Base-by-base conservation (phyloP, 176 grass and related monocot genomes). In the Miscanthus lutarioriparius region DNA sequence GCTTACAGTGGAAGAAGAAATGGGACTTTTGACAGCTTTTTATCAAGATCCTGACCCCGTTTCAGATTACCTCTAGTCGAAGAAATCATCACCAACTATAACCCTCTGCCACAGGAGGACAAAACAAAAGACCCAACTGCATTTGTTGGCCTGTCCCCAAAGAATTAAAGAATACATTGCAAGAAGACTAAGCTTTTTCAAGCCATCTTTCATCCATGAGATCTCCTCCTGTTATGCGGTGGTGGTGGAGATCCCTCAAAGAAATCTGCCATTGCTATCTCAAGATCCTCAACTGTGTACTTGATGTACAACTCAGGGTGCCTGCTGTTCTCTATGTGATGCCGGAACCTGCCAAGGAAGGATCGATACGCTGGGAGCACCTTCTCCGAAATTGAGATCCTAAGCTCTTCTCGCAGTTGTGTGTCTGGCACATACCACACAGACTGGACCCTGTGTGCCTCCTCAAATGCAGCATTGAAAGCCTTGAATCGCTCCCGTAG, bases 231-330 rank as follows among this genome's bases (percentile, higher is more conserved):
- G 65, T 85, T 84, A 80, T 90, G 82, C 7, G 56, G 13, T 10
- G 79, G 41, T 76, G 87, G 65, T 48, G 82, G 79, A 79, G 80
- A 85, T 14, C 89, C 91, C 88, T 97, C 94, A 54, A 94, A 97
- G 85, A 97, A 94, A 86, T 97, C 87, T 54, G 59, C 53, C 67
- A 90, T 86, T 3, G 91, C 54, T 64, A 74, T 64, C 86, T 97
- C 94, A 45, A 97, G 91, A 85, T 97, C 91, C 85, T 99, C 93
- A 82, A 92, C 93, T 13, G 93, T 91, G 75, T 98, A 94, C 37
- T 90, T 98, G 83, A 98, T 98, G 84, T 92, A 93, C 87, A 94
- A 25, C 70, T 98, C 93, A 3, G 93, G 96, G 70, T 95, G 91
- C 77, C 58, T 98, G 67, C 91, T 87, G 11, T 82, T 92, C 83